Percentiles rank a stretch among this genome's conserved stretches.
Evolutionary conservation across 257 asterid species (phyloP).

Genomic region (Solanum microdontum): DNA sequence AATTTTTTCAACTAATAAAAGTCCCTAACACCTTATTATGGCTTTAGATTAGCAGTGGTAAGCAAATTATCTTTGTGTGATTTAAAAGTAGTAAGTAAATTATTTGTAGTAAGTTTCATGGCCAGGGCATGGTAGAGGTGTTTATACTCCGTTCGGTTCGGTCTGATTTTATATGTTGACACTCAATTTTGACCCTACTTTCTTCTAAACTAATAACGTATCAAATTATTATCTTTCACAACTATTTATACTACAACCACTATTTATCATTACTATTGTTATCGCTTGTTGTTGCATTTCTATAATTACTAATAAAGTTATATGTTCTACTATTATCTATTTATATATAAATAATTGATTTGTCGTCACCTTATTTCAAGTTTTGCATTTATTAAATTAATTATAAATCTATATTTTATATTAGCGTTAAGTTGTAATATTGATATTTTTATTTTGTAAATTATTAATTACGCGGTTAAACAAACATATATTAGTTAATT

Average conservation of each 20-base stretch:
- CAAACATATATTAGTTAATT: too few relatives aligned
- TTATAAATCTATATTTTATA: too few relatives aligned
- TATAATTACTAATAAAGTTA: too few relatives aligned
- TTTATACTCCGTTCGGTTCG: neutral
- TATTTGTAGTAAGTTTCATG: neutral
- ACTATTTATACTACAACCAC: neutral
- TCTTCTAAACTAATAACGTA: neutral
- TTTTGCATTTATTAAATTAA: too few relatives aligned
- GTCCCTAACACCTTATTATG: neutral
- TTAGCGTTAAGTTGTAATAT: too few relatives aligned
- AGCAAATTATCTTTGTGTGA: neutral
- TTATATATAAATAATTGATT: too few relatives aligned
- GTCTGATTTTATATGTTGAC: neutral
- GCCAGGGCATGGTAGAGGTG: neutral
- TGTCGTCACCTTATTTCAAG: too few relatives aligned
- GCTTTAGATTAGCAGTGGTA: neutral
- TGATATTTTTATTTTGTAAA: too few relatives aligned
- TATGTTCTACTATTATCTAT: too few relatives aligned
- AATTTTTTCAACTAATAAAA: neutral
- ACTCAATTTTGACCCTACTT: neutral
- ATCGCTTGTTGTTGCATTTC: too few relatives aligned
- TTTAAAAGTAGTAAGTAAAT: neutral
- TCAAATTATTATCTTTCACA: accelerated
- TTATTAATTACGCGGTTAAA: too few relatives aligned
- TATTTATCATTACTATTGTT: too few relatives aligned